These are phyloP conservation scores for Ascochyta lentis DNA, from an alignment of 2,329 filamentous ascomycete species.

Conservation along the genomic window DNA sequence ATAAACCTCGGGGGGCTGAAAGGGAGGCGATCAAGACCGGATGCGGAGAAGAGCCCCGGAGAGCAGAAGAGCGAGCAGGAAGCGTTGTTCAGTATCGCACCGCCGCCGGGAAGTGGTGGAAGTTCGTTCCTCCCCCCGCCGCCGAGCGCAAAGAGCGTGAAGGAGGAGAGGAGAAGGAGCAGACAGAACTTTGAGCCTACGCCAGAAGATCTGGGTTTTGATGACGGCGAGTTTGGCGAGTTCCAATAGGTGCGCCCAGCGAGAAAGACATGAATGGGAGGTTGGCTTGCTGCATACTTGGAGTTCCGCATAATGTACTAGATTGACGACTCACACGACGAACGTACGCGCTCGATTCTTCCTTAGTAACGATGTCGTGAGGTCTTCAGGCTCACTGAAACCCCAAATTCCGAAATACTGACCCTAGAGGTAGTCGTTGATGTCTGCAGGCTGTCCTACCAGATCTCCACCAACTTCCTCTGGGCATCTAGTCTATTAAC, in stretches of 20 bases:
- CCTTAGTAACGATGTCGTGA: not conserved
- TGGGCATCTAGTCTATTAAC: not conserved
- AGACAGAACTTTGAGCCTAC: constrained; percentile 53
- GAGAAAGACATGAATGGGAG: not conserved
- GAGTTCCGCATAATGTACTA: constrained; percentile 29
- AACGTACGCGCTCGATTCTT: not conserved
- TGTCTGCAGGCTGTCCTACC: not conserved
- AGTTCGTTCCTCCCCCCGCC: constrained; percentile 68
- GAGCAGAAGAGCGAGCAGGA: constrained; percentile 50
- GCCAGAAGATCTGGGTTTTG: constrained; percentile 74
- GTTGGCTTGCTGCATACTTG: constrained; percentile 13
- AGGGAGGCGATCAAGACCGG: constrained; percentile 52
- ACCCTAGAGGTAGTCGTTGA: not conserved
- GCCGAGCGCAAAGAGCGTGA: constrained; percentile 67
- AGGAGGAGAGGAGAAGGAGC: constrained; percentile 64
- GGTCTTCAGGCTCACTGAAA: not conserved
- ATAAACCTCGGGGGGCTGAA: constrained; percentile 72
- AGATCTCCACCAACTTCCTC: not conserved
- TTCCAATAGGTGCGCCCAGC: constrained; percentile 62
- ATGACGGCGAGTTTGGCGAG: constrained; percentile 88
- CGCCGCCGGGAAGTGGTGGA: constrained; percentile 62
- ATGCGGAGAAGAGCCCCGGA: constrained; percentile 50
- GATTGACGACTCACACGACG: not conserved
- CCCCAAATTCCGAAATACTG: not conserved
- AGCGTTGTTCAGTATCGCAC: constrained; percentile 74